Base-by-base conservation (phyloP, 441 rosid genomes). In the Brassica balearica region DNA sequence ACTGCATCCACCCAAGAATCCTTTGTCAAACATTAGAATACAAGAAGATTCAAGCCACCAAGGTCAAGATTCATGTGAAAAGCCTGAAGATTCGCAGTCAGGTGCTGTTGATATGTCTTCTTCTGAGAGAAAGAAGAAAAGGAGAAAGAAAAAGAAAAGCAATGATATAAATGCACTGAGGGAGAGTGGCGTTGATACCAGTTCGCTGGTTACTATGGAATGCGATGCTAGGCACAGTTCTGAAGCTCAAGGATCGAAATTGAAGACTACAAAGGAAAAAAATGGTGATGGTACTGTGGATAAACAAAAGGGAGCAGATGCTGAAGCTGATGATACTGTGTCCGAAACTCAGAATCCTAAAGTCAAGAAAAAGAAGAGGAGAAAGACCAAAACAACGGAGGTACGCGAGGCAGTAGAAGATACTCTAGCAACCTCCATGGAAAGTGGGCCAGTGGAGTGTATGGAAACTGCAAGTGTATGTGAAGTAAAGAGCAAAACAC, bases 341-440 rank as follows among this genome's bases (percentile, higher is more conserved):
- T 22, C 65, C 58, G 59, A 71, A 71, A 66, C 41, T 20, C 61
- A 75, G 73, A 66, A 3, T 66, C 60, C 25, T 61, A 76, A 66
- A 67, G 56, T 71, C 48, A 80, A 76, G 66, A 80, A 51, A 66
- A 80, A n/a, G 73, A 71, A 80, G 80, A 74, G 34, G 63, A 76
- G 34, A 22, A 79, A 27, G 64, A 48, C 65, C 27, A 60, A 74
- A 34, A 29, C 63, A 41, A 10, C 23, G 60, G 78, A 68, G 69
- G 75, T 15, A 0, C 43, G 69, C 43, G 53, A 74, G 41, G 19
- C 78, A 10, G 56, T 61, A 38, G 64, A 63, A 72, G 11, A 61
- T 15, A 34, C 58, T 48, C 55, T 36, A 15, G 71, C 65, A 36
- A 63, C 75, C 51, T 36, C 71, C 74, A 41, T 8, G 66, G 22